Conservation (phyloP, 139 green algal genomes). For the Auxenochlorella pyrenoidosa region DNA sequence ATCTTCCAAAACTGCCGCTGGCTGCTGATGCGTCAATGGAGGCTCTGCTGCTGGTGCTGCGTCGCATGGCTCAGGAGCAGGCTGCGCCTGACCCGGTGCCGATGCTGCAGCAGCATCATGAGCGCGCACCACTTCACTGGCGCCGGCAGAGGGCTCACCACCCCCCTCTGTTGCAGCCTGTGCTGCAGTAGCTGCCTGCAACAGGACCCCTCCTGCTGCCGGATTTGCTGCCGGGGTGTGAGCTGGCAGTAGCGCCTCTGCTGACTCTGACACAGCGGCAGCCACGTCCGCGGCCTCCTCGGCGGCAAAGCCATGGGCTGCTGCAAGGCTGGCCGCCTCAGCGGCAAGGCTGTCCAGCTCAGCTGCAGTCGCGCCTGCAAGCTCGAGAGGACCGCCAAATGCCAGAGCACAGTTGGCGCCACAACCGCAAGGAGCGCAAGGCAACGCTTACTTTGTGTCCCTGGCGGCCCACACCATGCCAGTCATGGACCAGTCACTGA, state of each 20-base stretch:
- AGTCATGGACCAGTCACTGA: too few species aligned
- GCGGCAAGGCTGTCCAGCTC: slow-evolving; percentile 22
- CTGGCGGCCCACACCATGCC: too few species aligned
- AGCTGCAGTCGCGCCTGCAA: neutral
- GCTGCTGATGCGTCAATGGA: neutral
- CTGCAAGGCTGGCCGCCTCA: slow-evolving; percentile 3
- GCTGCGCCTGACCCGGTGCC: neutral
- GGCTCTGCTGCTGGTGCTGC: neutral
- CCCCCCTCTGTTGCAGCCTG: neutral
- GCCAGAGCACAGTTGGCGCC: too few species aligned
- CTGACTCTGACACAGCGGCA: slow-evolving; percentile 3
- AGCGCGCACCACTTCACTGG: neutral
- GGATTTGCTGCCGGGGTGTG: neutral
- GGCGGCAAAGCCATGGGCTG: neutral
- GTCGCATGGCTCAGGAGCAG: neutral
- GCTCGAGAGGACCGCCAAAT: neutral
- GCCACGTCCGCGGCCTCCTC: slow-evolving; percentile 19
- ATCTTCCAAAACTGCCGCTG: neutral
- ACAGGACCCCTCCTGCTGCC: neutral
- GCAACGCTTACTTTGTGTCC: neutral
- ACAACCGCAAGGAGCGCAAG: neutral
- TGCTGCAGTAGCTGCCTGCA: neutral
- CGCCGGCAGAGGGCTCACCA: neutral
- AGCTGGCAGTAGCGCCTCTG: slow-evolving; percentile 1
- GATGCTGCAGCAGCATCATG: neutral